phyloP scores from a whole-genome alignment of 108 stramenopile species.

The Nitzschia palea region DNA sequence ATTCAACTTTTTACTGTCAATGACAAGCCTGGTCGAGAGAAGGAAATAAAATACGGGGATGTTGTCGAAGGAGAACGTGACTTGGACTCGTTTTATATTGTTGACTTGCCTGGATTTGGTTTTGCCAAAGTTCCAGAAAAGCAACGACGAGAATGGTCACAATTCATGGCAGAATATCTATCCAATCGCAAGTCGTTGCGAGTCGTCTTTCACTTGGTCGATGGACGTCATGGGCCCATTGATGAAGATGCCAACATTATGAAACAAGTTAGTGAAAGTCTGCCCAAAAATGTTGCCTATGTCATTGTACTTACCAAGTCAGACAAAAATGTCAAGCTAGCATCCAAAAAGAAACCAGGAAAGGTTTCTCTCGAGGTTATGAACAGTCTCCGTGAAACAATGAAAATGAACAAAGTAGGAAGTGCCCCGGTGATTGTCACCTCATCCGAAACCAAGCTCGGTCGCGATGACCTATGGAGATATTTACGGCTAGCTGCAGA shows the following conservation, averaged over 20 bases:
- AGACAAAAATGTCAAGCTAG: slow-evolving; percentile 87
- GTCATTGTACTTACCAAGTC: slow-evolving; percentile 93
- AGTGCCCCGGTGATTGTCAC: slow-evolving; percentile 77
- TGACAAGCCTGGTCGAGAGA: slow-evolving; percentile 79
- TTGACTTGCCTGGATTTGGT: slow-evolving; percentile 95
- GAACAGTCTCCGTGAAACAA: slow-evolving; percentile 61
- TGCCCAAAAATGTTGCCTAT: slow-evolving; percentile 58
- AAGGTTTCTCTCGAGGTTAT: slow-evolving; percentile 63
- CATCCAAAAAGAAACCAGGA: slow-evolving; percentile 59
- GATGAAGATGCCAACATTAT: slow-evolving; percentile 90
- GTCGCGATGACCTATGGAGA: slow-evolving; percentile 86
- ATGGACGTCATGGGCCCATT: slow-evolving; percentile 90
- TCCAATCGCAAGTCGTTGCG: slow-evolving; percentile 57
- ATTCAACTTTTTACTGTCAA: slow-evolving; percentile 97
- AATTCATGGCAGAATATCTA: slow-evolving; percentile 82
- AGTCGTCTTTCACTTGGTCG: slow-evolving; percentile 92
- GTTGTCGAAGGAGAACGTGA: slow-evolving; percentile 71
- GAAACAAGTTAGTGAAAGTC: slow-evolving; percentile 63
- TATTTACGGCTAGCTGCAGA: slow-evolving; percentile 65
- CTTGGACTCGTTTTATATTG: slow-evolving; percentile 85
- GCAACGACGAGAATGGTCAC: slow-evolving; percentile 77
- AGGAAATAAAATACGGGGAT: slow-evolving; percentile 86
- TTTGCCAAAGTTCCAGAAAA: slow-evolving; percentile 91
- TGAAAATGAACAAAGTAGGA: slow-evolving; percentile 65
- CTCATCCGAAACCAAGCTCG: slow-evolving; percentile 81